Evolutionary conservation across 1,284 basidiomycete genomes (phyloP).

Genomic region (Wallemia ichthyophaga): DNA sequence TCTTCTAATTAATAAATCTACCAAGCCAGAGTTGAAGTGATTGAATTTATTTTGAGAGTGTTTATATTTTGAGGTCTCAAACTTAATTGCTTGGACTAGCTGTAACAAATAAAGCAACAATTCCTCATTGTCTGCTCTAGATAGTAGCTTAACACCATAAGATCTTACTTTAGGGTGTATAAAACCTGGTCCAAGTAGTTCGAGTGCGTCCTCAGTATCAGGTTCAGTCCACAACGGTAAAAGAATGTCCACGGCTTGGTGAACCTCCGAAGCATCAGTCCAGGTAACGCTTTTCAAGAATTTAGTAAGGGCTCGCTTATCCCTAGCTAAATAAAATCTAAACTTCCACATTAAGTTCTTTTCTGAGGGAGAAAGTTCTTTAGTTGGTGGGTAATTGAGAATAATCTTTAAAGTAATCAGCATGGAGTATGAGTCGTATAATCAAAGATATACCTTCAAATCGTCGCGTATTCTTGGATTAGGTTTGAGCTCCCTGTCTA

Average conservation of each 20-base stretch:
- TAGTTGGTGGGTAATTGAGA: conserved; percentile 67
- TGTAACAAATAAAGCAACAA: conserved; percentile 75
- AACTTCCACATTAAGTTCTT: conserved; percentile 97
- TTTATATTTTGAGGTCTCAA: conserved; percentile 27
- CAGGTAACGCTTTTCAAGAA: conserved; percentile 95
- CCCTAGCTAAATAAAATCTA: conserved; percentile 73
- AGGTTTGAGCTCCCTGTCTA: conserved; percentile 84
- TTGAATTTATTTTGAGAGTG: conserved; percentile 3
- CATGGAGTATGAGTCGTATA: no score
- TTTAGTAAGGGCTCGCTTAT: conserved; percentile 60
- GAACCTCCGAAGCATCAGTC: conserved; percentile 81
- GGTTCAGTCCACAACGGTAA: conserved; percentile 92
- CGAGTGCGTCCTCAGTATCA: conserved; percentile 82
- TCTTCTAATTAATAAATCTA: conserved; percentile 64
- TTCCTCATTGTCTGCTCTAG: conserved; percentile 81
- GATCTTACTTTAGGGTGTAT: conserved; percentile 69
- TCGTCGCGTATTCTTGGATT: conserved; percentile 84
- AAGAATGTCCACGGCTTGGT: conserved; percentile 86
- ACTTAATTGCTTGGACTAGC: conserved; percentile 89
- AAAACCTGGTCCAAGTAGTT: conserved; percentile 69
- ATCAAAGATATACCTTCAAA: conserved; percentile 45
- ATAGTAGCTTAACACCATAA: conserved; percentile 74
- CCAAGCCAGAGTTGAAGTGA: conserved; percentile 52
- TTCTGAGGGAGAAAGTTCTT: conserved; percentile 58
- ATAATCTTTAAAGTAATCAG: conserved; percentile 30